Percentiles rank a stretch among this genome's conserved stretches.
These are phyloP conservation scores for Corylus heterophylla DNA, from an alignment of 306 rosid genomes.

Conservation along the genomic window DNA sequence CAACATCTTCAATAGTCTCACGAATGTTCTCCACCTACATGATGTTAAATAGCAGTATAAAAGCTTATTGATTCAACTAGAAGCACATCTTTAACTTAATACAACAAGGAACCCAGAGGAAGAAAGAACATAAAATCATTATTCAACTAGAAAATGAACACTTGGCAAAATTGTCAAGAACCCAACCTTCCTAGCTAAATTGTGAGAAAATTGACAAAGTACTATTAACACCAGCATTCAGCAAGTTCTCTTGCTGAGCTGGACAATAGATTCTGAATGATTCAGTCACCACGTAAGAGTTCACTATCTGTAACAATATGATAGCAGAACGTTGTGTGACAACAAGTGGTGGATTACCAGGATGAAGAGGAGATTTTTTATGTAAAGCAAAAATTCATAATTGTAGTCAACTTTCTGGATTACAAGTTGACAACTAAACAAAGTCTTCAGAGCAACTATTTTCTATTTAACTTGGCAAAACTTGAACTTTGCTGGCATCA, in stretches of 20 bases:
- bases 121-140: neutral
- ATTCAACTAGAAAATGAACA: neutral
- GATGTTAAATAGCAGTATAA: neutral
- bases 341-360: neutral
- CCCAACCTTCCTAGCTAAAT: neutral
- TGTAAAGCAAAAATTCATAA: neutral
- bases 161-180: neutral
- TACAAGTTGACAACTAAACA: neutral
- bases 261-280: neutral
- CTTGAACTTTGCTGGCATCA: neutral
- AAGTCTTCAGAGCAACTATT: neutral
- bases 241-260: neutral
- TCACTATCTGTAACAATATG: neutral
- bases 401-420: neutral
- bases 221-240: neutral
- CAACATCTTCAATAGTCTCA: conserved; percentile 68
- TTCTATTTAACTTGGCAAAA: neutral
- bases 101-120: neutral
- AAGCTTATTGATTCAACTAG: neutral
- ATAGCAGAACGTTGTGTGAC: neutral
- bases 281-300: neutral
- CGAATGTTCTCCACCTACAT: conserved; percentile 67
- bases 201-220: neutral
- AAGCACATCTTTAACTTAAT: neutral
- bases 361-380: neutral